Base-by-base conservation (phyloP, 108 stramenopile genomes). In the Discostella stelligeroides region DNA sequence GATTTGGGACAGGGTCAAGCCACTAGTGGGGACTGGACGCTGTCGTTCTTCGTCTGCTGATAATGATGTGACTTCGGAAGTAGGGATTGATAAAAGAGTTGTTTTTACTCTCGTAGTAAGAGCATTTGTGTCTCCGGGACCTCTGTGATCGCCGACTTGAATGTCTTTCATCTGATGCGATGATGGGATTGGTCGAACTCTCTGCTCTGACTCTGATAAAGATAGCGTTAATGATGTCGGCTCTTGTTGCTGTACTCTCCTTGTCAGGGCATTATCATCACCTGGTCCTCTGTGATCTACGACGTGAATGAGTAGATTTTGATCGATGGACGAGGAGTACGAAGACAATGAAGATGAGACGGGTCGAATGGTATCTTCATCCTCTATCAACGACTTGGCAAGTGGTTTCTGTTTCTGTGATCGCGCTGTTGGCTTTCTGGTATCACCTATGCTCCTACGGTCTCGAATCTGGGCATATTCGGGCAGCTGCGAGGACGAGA, bases 261-360 rank as follows among this genome's bases (percentile, higher is more conserved):
- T 56, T 7, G 55, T 56, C 6, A 56, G 55, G 34, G 55, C 0
- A 56, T 56, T 27, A 34, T 56, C 55, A 37, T 56, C 55, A 1
- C 55, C 55, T 1, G 55, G 55, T 30, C 55, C 55, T 56, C 55
- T 56, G 55, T 56, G 55, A 56, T 56, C 28, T n/a, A 29, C 30
- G 15, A 56, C 55, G 28, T 29, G 27, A 24, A 50, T 14, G 21
- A 21, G 49, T 50, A 25, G 24, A 14, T 18, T 23, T 25, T 24
- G 23, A 50, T 50, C 49, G 8, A 50, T n/a, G n/a, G n/a, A n/a
- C n/a, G n/a, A n/a, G n/a, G n/a, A n/a, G n/a, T n/a, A n/a, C n/a
- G n/a, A 50, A 25, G 49, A 7, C 1, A 50, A 24, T 29, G 55
- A 56, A 17, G 25, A 56, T 37, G 55, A 15, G 15, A 34, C 10